Percentiles rank a stretch among this genome's conserved stretches.
These are phyloP conservation scores for Cryptococcus hybrid DNA, from an alignment of 1,284 basidiomycete species.

Conservation along the genomic window DNA sequence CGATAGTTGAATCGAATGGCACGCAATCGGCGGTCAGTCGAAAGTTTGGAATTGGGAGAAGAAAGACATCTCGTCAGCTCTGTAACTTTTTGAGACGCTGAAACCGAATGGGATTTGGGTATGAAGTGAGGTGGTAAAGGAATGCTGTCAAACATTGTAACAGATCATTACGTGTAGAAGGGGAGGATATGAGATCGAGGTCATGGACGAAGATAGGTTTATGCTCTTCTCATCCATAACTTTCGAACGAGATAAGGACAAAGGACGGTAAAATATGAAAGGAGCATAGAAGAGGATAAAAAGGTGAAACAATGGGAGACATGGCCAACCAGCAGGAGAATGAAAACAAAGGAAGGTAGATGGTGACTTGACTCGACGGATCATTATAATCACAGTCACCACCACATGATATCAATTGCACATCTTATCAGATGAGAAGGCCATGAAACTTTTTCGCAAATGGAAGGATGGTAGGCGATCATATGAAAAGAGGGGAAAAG, in stretches of 20 bases:
- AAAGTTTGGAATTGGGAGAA: conserved; percentile 1
- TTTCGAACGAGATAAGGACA: conserved; percentile 5
- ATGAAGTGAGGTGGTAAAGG: conserved; percentile 18
- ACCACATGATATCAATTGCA: not conserved
- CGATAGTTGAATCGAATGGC: not conserved
- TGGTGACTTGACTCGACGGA: not conserved
- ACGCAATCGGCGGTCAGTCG: not conserved
- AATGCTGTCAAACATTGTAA: conserved; percentile 19
- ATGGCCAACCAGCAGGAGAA: not conserved
- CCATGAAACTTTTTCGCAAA: not conserved
- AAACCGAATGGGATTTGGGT: conserved; percentile 10
- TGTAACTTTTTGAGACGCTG: conserved; percentile 10
- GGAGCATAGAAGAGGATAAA: conserved; percentile 1
- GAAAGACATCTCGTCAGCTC: conserved; percentile 18
- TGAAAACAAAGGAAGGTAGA: not conserved
- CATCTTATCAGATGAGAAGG: not conserved
- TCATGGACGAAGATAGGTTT: not conserved
- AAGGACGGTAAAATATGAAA: conserved; percentile 9
- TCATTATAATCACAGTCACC: not conserved
- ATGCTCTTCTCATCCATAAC: not conserved
- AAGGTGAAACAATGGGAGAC: not conserved
- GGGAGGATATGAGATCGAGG: not conserved
- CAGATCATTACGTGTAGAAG: not conserved
- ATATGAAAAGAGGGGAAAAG: not conserved
- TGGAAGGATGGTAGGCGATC: not conserved